Evolutionary conservation across 1,284 basidiomycete species (phyloP), one percentile per base, ranked within the genome.

Genomic region (Cutaneotrichosporon curvatum): DNA sequence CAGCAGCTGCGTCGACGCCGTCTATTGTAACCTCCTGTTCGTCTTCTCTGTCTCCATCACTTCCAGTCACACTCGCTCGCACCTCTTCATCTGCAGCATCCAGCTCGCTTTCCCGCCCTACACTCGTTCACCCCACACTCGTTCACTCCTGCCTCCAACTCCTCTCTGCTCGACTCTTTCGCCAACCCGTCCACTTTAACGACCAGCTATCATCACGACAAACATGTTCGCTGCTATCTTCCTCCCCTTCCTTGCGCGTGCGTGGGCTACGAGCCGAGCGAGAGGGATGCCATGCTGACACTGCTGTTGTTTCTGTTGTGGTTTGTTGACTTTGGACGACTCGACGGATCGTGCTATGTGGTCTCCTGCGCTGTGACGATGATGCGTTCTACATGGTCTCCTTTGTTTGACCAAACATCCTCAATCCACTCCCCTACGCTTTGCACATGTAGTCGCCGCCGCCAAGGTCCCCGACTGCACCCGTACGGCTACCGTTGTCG

Each of bases 401-500:
- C 37, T 7, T 38, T 20, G 35, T 20, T 20, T 11, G 16, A n/a
- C n/a, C n/a, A n/a, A n/a, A n/a, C n/a, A 5, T 28, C 8, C 15
- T 25, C 18, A 4, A 35, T 16, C 9, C 15, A 23, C 15, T 19
- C 4, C 28, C 18, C 7, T 20, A 9, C 3, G 32, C 9, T 23
- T 15, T 10, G 7, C 51, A 48, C 46, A 18, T 28, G 50, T 34
- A 37, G 37, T 25, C 31, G 51, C 51, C 37, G 35, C 44, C 28
- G 31, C 32, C 33, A 14, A 28, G 21, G 20, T 37, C 36, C n/a
- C 43, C 43, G 33, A 40, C 28, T 73, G 72, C 50, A 66, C 69
- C 10, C 61, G 72, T 36, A 62, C 58, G 40, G 70, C 70, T 41
- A 68, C 61, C 37, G 64, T 73, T 30, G 49, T 48, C 8, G 51